These are phyloP conservation scores for Penicillium sp. DNA, from an alignment of 2,329 filamentous ascomycete genomes.

Conservation along the genomic window DNA sequence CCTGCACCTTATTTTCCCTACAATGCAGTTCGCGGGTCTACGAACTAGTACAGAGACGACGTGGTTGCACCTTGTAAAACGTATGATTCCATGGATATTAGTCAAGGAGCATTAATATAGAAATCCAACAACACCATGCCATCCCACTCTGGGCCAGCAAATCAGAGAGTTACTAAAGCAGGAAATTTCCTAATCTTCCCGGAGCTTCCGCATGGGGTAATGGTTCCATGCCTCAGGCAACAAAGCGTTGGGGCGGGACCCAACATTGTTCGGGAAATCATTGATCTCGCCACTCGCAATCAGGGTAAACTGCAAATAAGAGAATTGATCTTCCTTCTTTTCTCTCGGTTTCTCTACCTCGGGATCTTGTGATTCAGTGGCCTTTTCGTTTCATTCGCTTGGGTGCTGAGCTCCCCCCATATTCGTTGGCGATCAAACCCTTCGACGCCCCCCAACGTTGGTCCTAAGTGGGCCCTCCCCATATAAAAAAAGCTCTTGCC, in stretches of 20 bases:
- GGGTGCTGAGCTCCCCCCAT: constrained; percentile 21
- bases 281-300: constrained; percentile 17
- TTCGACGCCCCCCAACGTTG: constrained; percentile 26
- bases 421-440: constrained; percentile 24
- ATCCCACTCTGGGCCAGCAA: background rate
- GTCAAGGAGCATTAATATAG: background rate
- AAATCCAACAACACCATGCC: background rate
- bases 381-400: constrained; percentile 4
- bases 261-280: constrained; percentile 22
- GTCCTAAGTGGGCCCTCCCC: constrained; percentile 22
- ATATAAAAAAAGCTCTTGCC: constrained; percentile 21
- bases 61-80: background rate
- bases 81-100: background rate
- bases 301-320: background rate
- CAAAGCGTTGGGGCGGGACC: constrained; percentile 37
- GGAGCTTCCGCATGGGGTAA: background rate
- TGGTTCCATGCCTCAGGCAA: constrained; percentile 14
- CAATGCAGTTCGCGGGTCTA: background rate
- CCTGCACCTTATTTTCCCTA: background rate
- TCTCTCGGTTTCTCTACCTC: constrained; percentile 15
- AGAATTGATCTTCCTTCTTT: constrained; percentile 6
- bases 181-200: background rate
- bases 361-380: constrained; percentile 32
- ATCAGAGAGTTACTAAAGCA: background rate
- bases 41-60: background rate